phyloP scores from a whole-genome alignment of 495 filamentous ascomycete genomes.

The Trypethelium eluteriae region DNA sequence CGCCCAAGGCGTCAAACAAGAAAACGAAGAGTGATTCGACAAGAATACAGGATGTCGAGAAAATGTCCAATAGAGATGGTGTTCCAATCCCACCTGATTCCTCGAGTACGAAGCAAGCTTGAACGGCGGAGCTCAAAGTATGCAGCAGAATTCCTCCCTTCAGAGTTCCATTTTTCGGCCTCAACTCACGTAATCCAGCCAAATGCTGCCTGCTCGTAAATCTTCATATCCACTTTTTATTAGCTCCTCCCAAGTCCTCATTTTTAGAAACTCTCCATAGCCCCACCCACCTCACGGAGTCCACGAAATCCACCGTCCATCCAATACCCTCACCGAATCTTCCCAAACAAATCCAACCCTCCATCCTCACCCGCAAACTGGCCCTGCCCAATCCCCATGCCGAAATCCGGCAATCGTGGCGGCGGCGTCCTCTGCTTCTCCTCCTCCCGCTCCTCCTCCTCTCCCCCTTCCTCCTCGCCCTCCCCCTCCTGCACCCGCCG shows the following conservation, averaged over 20 bases:
- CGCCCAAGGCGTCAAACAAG: neutral
- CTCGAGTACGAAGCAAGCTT: too few species aligned
- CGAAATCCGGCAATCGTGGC: slow-evolving; percentile 1
- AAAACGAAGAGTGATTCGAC: neutral
- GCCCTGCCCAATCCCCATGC: neutral
- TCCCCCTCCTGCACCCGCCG: neutral
- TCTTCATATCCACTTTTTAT: neutral
- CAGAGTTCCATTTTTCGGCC: neutral
- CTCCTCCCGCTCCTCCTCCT: neutral
- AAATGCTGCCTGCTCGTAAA: neutral
- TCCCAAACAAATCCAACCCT: slow-evolving; percentile 1
- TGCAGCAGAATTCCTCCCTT: neutral
- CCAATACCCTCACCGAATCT: neutral
- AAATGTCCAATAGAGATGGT: slow-evolving; percentile 1
- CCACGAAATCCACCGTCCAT: neutral
- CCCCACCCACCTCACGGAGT: neutral
- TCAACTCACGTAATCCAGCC: neutral
- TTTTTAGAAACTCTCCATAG: neutral
- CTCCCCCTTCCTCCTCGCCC: neutral
- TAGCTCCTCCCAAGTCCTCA: neutral
- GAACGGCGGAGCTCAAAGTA: neutral
- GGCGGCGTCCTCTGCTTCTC: neutral
- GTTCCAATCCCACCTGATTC: too few species aligned
- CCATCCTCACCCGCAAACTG: neutral
- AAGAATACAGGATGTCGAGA: slow-evolving; percentile 8